Conservation (phyloP, 2,329 filamentous ascomycete genomes). For the Penicillium brasilianum region DNA sequence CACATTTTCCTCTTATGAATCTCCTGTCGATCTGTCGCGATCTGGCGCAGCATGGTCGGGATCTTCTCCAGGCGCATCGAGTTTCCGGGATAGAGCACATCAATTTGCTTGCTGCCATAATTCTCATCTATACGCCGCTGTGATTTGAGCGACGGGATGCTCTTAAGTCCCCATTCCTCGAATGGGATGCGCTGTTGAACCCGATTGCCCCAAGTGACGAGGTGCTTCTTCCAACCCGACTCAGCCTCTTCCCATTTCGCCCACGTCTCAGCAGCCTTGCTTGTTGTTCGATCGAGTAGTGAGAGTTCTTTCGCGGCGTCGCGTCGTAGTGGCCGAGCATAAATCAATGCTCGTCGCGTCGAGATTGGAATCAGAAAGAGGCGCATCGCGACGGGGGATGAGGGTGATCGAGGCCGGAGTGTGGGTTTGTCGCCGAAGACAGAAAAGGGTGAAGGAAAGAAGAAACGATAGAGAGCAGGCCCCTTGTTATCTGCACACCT, state of each 20-base stretch:
- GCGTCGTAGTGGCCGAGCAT: constrained; percentile 76
- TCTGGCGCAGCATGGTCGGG: constrained; percentile 65
- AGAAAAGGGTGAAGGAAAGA: not conserved
- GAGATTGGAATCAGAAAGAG: constrained; percentile 93
- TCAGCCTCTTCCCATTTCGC: constrained; percentile 84
- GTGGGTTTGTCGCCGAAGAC: constrained; percentile 15
- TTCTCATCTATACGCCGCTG: constrained; percentile 68
- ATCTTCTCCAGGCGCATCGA: constrained; percentile 70
- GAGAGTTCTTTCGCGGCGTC: constrained; percentile 60
- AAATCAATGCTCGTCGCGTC: constrained; percentile 86
- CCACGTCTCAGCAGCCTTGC: constrained; percentile 78
- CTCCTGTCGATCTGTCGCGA: constrained; percentile 80
- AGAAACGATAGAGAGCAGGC: not conserved
- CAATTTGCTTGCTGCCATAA: constrained; percentile 70
- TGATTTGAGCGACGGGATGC: constrained; percentile 79
- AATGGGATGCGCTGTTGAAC: constrained; percentile 87
- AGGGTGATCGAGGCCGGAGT: constrained; percentile 3
- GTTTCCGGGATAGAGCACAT: constrained; percentile 70
- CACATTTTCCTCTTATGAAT: constrained; percentile 78
- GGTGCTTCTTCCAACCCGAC: constrained; percentile 82
- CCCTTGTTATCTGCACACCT: not conserved
- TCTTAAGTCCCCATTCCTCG: constrained; percentile 98
- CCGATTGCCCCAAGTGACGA: constrained; percentile 85
- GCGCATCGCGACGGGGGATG: constrained; percentile 67
- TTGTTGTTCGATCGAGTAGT: constrained; percentile 71